phyloP scores from a whole-genome alignment of 805 yeast genomes.

The Wickerhamiella australiensis region DNA sequence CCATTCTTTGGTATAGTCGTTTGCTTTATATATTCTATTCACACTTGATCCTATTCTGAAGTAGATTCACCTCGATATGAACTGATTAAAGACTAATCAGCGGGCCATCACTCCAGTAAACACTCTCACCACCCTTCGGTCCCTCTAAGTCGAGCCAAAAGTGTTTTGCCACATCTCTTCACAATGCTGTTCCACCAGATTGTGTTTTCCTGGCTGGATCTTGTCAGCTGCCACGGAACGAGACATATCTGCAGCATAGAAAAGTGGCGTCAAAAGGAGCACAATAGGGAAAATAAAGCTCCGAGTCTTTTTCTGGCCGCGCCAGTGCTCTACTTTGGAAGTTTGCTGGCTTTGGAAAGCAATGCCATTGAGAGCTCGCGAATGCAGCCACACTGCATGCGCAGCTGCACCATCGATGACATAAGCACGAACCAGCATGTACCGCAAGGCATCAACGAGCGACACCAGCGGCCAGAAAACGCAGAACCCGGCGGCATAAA shows the following conservation, averaged over 20 bases:
- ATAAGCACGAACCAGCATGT: slow-evolving; percentile 9
- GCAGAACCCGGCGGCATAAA: neutral
- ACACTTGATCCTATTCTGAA: too few relatives aligned
- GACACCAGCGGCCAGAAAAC: slow-evolving; percentile 2
- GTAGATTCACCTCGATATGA: too few relatives aligned
- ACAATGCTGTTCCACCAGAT: neutral
- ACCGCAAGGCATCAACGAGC: slow-evolving; percentile 9
- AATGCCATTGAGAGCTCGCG: slow-evolving; percentile 2
- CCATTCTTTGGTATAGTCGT: too few relatives aligned
- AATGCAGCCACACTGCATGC: slow-evolving; percentile 6
- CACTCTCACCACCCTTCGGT: too few relatives aligned
- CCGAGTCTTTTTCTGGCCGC: slow-evolving; percentile 1
- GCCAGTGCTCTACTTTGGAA: neutral
- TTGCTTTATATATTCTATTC: too few relatives aligned
- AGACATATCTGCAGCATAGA: slow-evolving; percentile 10
- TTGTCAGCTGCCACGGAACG: slow-evolving; percentile 3
- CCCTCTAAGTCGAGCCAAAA: neutral
- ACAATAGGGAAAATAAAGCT: slow-evolving; percentile 2
- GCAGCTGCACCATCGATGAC: slow-evolving; percentile 7
- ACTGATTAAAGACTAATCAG: too few relatives aligned
- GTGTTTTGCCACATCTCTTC: neutral
- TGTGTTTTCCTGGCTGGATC: neutral
- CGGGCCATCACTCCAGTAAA: too few relatives aligned
- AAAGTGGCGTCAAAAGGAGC: slow-evolving; percentile 5
- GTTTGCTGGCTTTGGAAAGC: neutral